Evolutionary conservation across 306 rosid species (phyloP), one percentile per base, ranked within the genome.

Genomic region (Malus orientalis): DNA sequence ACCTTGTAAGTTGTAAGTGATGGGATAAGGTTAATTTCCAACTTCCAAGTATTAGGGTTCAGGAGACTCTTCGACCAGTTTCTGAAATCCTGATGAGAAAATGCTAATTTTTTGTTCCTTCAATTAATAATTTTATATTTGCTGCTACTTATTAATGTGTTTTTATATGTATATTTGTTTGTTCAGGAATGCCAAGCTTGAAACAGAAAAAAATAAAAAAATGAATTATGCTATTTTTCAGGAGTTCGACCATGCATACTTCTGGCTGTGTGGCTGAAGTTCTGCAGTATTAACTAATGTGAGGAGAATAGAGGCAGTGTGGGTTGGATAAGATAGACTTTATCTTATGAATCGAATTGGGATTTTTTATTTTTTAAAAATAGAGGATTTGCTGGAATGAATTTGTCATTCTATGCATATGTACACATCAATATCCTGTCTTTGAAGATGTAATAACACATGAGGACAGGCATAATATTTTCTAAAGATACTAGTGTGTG

Each of bases 241-340:
- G 70, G 76, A 73, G 57, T 60, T 73, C 13, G 29, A 59, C 32
- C 42, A 30, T 58, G 57, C 77, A 70, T 19, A 40, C 68, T 73
- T 73, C 67, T 73, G 38, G 67, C 60, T 58, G 51, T 73, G 58
- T 44, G 69, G 77, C 38, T 60, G 11, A 44, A 15, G 69, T 42
- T 16, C 32, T 25, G 15, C 70, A 29, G 25, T 6, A 61, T 4
- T 22, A n/a, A 18, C 65, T 19, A 33, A 59, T 74, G 69, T 11
- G 70, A 74, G 42, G 70, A 74, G 70, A 61, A 61, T 73, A 74
- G 47, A 74, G 70, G 69, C 77, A 61, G 47, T 33, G 47, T 61
- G 45, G 60, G 25, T 61, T 16, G 69, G 45, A 74, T 74, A 44
- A 74, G 70, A 61, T 25, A 60, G 19, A 61, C n/a, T 63, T 63